A percentile compares a stretch with the other conserved stretches of the same genome.
These are phyloP conservation scores for Globisporangium paddicum DNA, from an alignment of 352 stramenopile species.

Conservation along the genomic window DNA sequence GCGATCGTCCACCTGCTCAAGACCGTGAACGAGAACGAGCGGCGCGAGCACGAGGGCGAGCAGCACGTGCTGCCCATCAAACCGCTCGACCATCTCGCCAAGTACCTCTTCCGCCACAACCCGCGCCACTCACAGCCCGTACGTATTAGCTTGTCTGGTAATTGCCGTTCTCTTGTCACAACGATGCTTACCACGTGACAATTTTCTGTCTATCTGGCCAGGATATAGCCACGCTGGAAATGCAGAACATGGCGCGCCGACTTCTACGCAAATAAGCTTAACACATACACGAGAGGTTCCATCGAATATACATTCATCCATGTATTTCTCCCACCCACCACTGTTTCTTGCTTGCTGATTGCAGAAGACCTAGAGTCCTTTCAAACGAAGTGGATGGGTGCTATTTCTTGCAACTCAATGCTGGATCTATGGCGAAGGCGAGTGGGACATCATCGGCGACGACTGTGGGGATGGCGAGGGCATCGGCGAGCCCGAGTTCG, in stretches of 20 bases:
- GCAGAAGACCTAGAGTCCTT: too few relatives aligned
- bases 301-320: neutral
- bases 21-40: constrained; percentile 34
- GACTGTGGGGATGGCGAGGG: constrained; percentile 45
- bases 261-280: constrained; percentile 31
- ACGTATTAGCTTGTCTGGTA: constrained; percentile 8
- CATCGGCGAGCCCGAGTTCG: constrained; percentile 53
- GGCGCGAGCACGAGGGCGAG: constrained; percentile 32
- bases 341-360: too few relatives aligned
- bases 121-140: constrained; percentile 46
- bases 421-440: constrained; percentile 36
- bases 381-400: too few relatives aligned
- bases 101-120: constrained; percentile 64
- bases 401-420: neutral
- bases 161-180: too few relatives aligned
- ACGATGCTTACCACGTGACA: neutral
- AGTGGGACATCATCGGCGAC: constrained; percentile 55
- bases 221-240: constrained; percentile 23
- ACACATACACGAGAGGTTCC: neutral
- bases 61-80: constrained; percentile 33
- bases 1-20: constrained; percentile 54
- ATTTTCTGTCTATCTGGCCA: constrained; percentile 7
- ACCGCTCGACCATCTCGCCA: constrained; percentile 61
- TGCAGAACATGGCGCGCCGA: constrained; percentile 28
- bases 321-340: constrained; percentile 1